phyloP scores from a whole-genome alignment of 495 filamentous ascomycete genomes.

The Echria macrotheca region DNA sequence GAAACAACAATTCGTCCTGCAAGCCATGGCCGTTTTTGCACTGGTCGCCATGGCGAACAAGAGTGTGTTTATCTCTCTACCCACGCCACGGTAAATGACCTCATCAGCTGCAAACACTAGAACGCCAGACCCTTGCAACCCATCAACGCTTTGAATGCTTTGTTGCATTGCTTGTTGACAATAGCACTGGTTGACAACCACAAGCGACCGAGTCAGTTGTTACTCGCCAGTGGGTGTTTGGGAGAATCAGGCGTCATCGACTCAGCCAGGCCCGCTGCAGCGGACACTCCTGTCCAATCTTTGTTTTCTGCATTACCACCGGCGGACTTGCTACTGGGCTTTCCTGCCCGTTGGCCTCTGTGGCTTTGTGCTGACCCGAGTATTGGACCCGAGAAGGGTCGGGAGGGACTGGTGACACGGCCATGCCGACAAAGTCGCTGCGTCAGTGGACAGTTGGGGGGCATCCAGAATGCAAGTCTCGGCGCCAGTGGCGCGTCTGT shows the following conservation, averaged over 20 bases:
- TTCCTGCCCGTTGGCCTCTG: background rate
- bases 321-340: too few species aligned
- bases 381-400: too few species aligned
- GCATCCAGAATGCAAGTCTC: background rate
- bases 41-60: background rate
- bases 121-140: background rate
- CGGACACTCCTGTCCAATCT: too few species aligned
- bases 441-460: background rate
- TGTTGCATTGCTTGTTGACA: background rate
- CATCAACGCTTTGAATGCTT: background rate
- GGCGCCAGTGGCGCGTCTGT: background rate
- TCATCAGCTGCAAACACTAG: background rate
- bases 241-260: too few species aligned
- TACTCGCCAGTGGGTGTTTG: background rate
- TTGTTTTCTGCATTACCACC: too few species aligned
- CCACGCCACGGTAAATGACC: background rate
- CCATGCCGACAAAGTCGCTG: background rate
- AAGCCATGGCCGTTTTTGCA: background rate
- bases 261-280: too few species aligned
- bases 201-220: too few species aligned
- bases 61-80: conserved; percentile 1
- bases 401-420: background rate
- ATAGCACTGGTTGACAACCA: too few species aligned
- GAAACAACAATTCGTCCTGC: conserved; percentile 7
- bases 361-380: background rate